Percentiles rank a stretch among this genome's conserved stretches.
Conservation (phyloP, 2,329 filamentous ascomycete species). For the Clarireedia sp. region DNA sequence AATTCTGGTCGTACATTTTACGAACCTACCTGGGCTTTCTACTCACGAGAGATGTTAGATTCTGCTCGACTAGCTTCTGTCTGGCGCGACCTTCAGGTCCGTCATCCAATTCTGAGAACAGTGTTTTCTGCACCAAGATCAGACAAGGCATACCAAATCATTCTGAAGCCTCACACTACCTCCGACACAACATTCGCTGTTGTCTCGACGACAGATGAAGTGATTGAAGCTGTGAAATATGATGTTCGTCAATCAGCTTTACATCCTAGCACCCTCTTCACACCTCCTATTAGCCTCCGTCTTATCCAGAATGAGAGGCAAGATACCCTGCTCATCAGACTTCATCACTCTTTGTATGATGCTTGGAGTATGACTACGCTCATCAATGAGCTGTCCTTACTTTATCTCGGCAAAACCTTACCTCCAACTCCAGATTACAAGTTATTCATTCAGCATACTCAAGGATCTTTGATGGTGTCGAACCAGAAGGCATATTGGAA, state of each 20-base stretch:
- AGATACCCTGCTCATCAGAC: not conserved
- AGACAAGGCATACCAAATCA: not conserved
- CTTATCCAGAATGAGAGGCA: not conserved
- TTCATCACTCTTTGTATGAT: conserved; percentile 1
- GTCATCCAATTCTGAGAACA: not conserved
- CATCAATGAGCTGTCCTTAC: not conserved
- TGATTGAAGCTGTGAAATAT: not conserved
- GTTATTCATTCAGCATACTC: not conserved
- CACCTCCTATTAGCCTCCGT: not conserved
- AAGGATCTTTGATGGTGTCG: not conserved
- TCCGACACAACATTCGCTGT: not conserved
- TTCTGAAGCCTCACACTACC: not conserved
- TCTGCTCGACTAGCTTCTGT: not conserved
- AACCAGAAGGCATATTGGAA: not conserved
- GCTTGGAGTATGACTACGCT: conserved; percentile 1
- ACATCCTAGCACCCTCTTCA: not conserved
- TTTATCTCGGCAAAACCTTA: not conserved
- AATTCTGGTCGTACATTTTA: conserved; percentile 1
- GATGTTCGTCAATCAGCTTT: not conserved
- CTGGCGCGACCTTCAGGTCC: not conserved
- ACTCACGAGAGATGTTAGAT: not conserved
- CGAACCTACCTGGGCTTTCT: conserved; percentile 2
- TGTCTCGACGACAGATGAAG: not conserved
- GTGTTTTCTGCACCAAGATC: not conserved
- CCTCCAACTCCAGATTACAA: not conserved